phyloP scores from a whole-genome alignment of 305 asterid species.

The Ajuga reptans region DNA sequence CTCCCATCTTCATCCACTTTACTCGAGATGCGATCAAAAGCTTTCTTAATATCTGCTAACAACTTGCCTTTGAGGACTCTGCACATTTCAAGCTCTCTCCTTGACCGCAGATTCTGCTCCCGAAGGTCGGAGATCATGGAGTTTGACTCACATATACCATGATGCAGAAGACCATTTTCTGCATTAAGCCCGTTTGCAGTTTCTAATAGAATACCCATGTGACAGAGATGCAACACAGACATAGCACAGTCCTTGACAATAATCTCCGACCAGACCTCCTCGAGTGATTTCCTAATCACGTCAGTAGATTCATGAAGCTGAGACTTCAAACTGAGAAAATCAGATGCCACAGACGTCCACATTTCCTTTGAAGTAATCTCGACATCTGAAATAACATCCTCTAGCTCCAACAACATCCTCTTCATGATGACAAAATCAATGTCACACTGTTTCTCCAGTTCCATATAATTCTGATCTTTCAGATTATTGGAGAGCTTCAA shows the following conservation, averaged over 20 bases:
- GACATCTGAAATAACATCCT: conserved; percentile 46
- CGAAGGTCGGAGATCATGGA: conserved; percentile 58
- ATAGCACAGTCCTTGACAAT: conserved; percentile 75
- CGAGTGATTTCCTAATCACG: conserved; percentile 52
- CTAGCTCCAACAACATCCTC: conserved; percentile 52
- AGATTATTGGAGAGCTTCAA: conserved; percentile 42
- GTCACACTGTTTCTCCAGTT: conserved; percentile 43
- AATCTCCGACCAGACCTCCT: conserved; percentile 91
- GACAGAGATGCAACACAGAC: conserved; percentile 85
- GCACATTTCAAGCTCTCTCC: conserved; percentile 78
- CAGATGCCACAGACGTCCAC: conserved; percentile 40
- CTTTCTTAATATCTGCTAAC: conserved; percentile 60
- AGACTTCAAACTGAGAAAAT: conserved; percentile 43
- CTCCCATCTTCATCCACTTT: conserved; percentile 70
- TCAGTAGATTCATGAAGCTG: conserved; percentile 47
- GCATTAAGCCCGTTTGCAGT: conserved; percentile 66
- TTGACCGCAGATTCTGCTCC: conserved; percentile 62
- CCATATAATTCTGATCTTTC: conserved; percentile 44
- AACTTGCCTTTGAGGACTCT: conserved; percentile 72
- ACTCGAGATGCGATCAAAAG: conserved; percentile 59
- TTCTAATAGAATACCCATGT: conserved; percentile 84
- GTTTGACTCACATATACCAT: conserved; percentile 72
- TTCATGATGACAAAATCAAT: conserved; percentile 47
- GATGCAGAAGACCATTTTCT: conserved; percentile 79
- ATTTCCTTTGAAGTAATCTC: conserved; percentile 43